Percentiles rank a stretch among this genome's conserved stretches.
Conservation (phyloP, 768 basidiomycete genomes). For the Tylopilus rubrobrunneus region DNA sequence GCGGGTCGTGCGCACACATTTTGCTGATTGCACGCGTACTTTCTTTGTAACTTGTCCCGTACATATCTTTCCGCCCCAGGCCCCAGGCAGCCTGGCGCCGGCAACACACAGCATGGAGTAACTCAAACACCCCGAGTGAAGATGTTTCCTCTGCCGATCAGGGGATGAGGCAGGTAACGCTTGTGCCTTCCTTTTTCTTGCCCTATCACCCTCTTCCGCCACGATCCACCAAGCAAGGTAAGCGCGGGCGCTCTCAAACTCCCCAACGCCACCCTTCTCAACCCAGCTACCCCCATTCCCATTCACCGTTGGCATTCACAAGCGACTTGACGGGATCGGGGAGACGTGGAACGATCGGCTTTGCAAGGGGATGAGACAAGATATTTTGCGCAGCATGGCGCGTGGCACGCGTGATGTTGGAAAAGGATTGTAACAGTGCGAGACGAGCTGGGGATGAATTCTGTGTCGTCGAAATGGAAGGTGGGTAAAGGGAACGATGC, state of each 20-base stretch:
- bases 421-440: constrained; percentile 89
- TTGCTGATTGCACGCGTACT: no score
- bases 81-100: no score
- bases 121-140: constrained; percentile 83
- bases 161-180: constrained; percentile 50
- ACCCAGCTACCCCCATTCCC: constrained; percentile 94
- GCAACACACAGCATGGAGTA: constrained; percentile 73
- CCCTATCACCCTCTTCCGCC: constrained; percentile 95
- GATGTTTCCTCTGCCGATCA: constrained; percentile 58
- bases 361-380: constrained; percentile 90
- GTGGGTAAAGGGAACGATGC: constrained; percentile 66
- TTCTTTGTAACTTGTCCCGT: no score
- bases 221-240: constrained; percentile 96
- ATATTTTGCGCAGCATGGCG: constrained; percentile 94
- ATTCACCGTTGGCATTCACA: constrained; percentile 86
- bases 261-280: constrained; percentile 88
- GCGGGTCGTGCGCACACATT: no score
- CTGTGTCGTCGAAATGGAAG: constrained; percentile 48
- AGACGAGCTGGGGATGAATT: constrained; percentile 67
- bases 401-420: constrained; percentile 89
- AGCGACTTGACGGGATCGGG: constrained; percentile 91
- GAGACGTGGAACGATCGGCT: constrained; percentile 93
- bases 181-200: constrained; percentile 76
- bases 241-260: constrained; percentile 94
- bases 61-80: no score